These are phyloP conservation scores for Anthracocystis panici-leucophaei DNA, from an alignment of 1,284 basidiomycete species.

Conservation along the genomic window DNA sequence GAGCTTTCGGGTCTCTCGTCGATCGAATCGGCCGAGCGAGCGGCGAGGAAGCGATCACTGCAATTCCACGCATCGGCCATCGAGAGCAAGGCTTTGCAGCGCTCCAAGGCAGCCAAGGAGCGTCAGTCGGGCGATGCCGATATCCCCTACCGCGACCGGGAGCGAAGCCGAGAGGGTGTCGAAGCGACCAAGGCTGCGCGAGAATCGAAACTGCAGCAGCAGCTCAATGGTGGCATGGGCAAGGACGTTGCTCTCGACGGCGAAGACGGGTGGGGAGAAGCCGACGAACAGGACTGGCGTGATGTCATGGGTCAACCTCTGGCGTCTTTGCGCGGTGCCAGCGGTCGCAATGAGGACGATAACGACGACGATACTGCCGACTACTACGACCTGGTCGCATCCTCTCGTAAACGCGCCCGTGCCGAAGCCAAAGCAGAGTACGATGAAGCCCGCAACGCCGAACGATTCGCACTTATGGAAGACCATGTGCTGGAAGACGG, in stretches of 20 bases:
- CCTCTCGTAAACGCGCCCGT: conserved; percentile 51
- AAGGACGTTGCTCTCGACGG: conserved; percentile 38
- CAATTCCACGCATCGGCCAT: conserved; percentile 66
- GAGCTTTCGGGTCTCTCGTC: conserved; percentile 60
- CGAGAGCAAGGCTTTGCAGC: conserved; percentile 44
- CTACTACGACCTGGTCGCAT: conserved; percentile 66
- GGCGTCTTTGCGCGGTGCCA: conserved; percentile 19
- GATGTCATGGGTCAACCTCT: conserved; percentile 61
- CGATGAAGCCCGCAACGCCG: conserved; percentile 59
- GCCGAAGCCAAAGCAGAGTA: conserved; percentile 62
- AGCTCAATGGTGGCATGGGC: conserved; percentile 32
- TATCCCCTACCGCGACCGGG: conserved; percentile 67
- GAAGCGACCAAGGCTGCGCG: conserved; percentile 60
- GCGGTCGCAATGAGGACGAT: conserved; percentile 21
- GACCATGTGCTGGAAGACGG: conserved; percentile 61
- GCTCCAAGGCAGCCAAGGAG: conserved; percentile 49
- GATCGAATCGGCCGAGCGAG: conserved; percentile 61
- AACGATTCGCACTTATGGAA: conserved; percentile 55
- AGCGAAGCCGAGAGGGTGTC: conserved; percentile 62
- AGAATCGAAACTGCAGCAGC: conserved; percentile 44
- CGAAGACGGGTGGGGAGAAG: conserved; percentile 62
- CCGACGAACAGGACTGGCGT: conserved; percentile 61
- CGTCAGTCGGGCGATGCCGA: conserved; percentile 65
- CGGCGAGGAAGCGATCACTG: conserved; percentile 53
- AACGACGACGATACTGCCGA: conserved; percentile 56